phyloP scores from a whole-genome alignment of 345 rosid genomes.

The Orychophragmus violaceus region DNA sequence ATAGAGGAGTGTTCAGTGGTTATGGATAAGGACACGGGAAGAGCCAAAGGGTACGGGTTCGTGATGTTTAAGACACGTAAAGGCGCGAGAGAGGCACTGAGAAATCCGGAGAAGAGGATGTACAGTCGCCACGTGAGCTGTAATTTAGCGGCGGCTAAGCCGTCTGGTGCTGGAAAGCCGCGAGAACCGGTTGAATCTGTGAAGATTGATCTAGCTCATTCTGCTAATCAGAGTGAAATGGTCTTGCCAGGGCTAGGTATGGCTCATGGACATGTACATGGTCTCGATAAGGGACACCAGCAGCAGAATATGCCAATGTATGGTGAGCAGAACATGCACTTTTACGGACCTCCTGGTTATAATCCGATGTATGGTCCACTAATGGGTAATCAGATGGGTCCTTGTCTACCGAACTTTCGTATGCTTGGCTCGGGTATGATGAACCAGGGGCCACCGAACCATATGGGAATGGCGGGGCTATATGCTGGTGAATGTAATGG shows the following conservation, averaged over 20 bases:
- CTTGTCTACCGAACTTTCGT: conserved; percentile 22
- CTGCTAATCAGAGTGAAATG: conserved; percentile 25
- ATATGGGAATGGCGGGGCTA: conserved; percentile 25
- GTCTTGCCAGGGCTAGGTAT: conserved; percentile 5
- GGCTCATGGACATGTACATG: neutral
- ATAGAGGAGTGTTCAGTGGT: conserved; percentile 37
- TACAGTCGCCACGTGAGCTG: conserved; percentile 27
- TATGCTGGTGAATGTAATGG: conserved; percentile 18
- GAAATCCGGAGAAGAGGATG: conserved; percentile 37
- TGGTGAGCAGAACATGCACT: conserved; percentile 26
- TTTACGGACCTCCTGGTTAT: conserved; percentile 27
- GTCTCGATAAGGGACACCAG: conserved; percentile 7
- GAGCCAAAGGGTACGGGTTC: conserved; percentile 36
- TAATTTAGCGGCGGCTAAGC: conserved; percentile 26
- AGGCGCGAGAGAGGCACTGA: conserved; percentile 32
- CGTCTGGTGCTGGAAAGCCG: conserved; percentile 4
- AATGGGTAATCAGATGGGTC: conserved; percentile 25
- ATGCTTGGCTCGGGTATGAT: conserved; percentile 28
- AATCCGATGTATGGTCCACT: conserved; percentile 26
- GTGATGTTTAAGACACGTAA: conserved; percentile 33
- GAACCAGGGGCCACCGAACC: conserved; percentile 24
- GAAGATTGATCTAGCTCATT: conserved; percentile 22
- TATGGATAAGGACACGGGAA: conserved; percentile 31
- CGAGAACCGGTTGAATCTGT: conserved; percentile 27
- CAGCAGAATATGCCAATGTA: conserved; percentile 22